These are phyloP conservation scores for Ustilago esculenta DNA, from an alignment of 1,284 basidiomycete genomes.

Conservation along the genomic window DNA sequence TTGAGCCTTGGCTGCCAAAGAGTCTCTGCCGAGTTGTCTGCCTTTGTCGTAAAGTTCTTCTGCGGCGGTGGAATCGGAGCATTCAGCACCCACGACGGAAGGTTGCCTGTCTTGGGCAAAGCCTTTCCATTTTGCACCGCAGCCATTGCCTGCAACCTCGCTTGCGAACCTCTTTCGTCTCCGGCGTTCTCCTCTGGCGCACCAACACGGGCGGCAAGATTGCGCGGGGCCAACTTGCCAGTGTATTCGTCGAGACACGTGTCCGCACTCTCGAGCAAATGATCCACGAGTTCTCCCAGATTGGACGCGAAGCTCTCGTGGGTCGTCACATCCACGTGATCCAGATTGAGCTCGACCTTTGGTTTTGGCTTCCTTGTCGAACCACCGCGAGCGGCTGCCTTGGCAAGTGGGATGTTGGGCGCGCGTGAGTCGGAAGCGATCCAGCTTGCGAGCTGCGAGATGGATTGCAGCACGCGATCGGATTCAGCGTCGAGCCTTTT, in stretches of 20 bases:
- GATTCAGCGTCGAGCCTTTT: slow-evolving; percentile 75
- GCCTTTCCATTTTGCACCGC: slow-evolving; percentile 34
- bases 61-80: slow-evolving; percentile 63
- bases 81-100: slow-evolving; percentile 56
- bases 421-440: slow-evolving; percentile 34
- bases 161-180: background rate
- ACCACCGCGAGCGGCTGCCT: background rate
- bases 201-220: slow-evolving; percentile 3
- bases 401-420: slow-evolving; percentile 30
- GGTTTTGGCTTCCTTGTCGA: slow-evolving; percentile 11
- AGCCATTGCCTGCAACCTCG: slow-evolving; percentile 20
- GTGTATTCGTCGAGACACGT: slow-evolving; percentile 80
- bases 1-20: slow-evolving; percentile 54
- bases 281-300: slow-evolving; percentile 84
- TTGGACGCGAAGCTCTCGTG: slow-evolving; percentile 81
- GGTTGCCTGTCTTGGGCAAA: slow-evolving; percentile 45
- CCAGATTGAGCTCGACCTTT: slow-evolving; percentile 15
- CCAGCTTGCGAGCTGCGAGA: slow-evolving; percentile 47
- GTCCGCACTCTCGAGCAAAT: slow-evolving; percentile 84
- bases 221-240: slow-evolving; percentile 75
- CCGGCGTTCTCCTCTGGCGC: slow-evolving; percentile 1
- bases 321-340: slow-evolving; percentile 50
- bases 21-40: slow-evolving; percentile 54
- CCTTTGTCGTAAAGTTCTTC: slow-evolving; percentile 54
- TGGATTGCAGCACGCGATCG: slow-evolving; percentile 69